These are phyloP conservation scores for Dictyostelium discoideum DNA, from an alignment of 78 protist genomes.

Conservation along the genomic window dicty_2.7 NC_007091.3:3631501-3632000, in stretches of 20 bases:
- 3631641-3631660: conserved; percentile 67
- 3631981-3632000: background rate
- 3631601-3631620: conserved; percentile 67
- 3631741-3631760: conserved; percentile 52
- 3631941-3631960: background rate
- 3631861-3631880: background rate
- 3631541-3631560: conserved; percentile 43
- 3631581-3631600: conserved; percentile 45
- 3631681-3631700: background rate
- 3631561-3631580: conserved; percentile 67
- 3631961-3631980: background rate
- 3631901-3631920: background rate
- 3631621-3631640: conserved; percentile 63
- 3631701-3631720: background rate
- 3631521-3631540: conserved; percentile 55
- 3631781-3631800: conserved; percentile 51
- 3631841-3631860: conserved; percentile 55
- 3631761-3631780: conserved; percentile 34
- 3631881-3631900: background rate
- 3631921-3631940: background rate
- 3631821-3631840: conserved; percentile 19
- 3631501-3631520: background rate
- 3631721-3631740: conserved; percentile 31
- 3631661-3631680: conserved; percentile 70
- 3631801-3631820: background rate